Conservation (phyloP, 306 rosid genomes). For the Betula pendula region DNA sequence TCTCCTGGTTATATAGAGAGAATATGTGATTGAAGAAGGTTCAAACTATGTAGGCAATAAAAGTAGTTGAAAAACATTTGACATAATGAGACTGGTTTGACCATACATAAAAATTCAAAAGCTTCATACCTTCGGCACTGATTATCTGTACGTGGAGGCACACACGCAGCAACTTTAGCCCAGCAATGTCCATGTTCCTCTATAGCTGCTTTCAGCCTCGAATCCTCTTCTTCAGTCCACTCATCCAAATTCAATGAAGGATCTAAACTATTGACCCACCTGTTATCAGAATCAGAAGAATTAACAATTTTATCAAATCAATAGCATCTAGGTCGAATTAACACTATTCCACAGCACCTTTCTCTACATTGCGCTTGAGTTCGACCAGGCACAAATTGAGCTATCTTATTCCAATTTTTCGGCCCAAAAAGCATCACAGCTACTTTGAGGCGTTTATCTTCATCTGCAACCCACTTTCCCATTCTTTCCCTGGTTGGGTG, state of each 20-base stretch:
- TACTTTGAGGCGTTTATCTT: slow-evolving; percentile 70
- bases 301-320: slow-evolving; percentile 22
- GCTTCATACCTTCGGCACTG: slow-evolving; percentile 82
- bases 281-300: slow-evolving; percentile 44
- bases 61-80: background rate
- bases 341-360: slow-evolving; percentile 50
- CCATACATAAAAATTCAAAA: slow-evolving; percentile 4
- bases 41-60: background rate
- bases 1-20: slow-evolving; percentile 59
- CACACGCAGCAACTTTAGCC: slow-evolving; percentile 85
- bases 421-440: slow-evolving; percentile 92
- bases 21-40: background rate
- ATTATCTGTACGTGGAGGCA: slow-evolving; percentile 86
- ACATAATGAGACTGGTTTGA: background rate
- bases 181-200: slow-evolving; percentile 74
- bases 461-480: slow-evolving; percentile 74
- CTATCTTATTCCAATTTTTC: slow-evolving; percentile 80
- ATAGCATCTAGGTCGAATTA: slow-evolving; percentile 3
- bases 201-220: slow-evolving; percentile 68
- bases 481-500: slow-evolving; percentile 64
- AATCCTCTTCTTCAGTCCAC: slow-evolving; percentile 90
- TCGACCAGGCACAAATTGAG: slow-evolving; percentile 85
- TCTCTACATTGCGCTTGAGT: slow-evolving; percentile 94
- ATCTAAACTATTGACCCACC: slow-evolving; percentile 82
- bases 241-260: slow-evolving; percentile 72